Base-by-base conservation (phyloP, 331 rosid genomes). In the Malus hybrid region DNA sequence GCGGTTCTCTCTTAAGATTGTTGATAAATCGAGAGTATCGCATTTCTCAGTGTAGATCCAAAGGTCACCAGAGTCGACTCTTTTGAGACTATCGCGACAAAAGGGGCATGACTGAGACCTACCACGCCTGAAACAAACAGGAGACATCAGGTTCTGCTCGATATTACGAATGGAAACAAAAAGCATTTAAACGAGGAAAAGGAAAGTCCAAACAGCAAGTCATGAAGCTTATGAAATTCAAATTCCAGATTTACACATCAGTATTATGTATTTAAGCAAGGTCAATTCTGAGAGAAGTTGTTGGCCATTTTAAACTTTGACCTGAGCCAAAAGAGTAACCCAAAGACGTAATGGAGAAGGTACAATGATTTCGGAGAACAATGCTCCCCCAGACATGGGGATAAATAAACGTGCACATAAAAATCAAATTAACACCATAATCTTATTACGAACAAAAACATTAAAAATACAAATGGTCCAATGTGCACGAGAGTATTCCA, bases 81-180 rank as follows among this genome's bases (percentile, higher is more conserved):
- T 88, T 80, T 85, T 73, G 34, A 93, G 90, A 82, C 93, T 86
- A 77, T 87, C 96, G 61, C 98, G 86, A 81, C 98, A 93, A 76
- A 93, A 93, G 76, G 98, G 98, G 76, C 98, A 93, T 19, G 97
- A 91, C 61, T 83, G 86, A 65, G 97, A 93, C 70, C 98, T 85
- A 27, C 65, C 70, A 55, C 73, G 87, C 98, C 98, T 93, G 86
- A 65, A 78, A 65, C 28, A 80, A 79, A 48, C 48, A 74, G 70
- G 46, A 72, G 52, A n/a, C 52, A 62, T 82, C 55, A 73, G 44
- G 59, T 69, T 19, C 59, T 68, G 19, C 14, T 67, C 33, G 10
- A 34, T 28, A n/a, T 79, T 34, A 64, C 1, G 36, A 39, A 36
- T 13, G 68, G 42, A 22, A 59, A 16, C 19, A 52, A 52, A 59